Evolutionary conservation across 306 rosid genomes (phyloP).

Genomic region (Pyrus communis): DNA sequence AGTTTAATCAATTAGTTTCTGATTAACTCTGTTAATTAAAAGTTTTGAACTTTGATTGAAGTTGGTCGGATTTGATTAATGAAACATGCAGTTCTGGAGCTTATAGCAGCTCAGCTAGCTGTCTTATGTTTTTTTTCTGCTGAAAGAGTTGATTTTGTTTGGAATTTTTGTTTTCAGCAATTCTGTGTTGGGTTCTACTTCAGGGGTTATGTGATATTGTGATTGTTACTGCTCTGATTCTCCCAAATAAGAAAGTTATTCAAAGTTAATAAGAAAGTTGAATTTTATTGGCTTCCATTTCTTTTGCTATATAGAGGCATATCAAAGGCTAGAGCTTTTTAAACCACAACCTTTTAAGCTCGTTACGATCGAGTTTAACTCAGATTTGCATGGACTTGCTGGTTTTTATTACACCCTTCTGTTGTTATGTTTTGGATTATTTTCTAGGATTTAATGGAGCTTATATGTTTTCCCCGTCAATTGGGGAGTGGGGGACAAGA

Average conservation of each 20-base stretch:
- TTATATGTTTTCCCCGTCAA: neutral
- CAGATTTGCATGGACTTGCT: neutral
- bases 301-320: no score
- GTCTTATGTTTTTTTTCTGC: neutral
- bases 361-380: neutral
- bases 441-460: neutral
- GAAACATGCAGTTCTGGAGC: neutral
- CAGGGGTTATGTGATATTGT: no score
- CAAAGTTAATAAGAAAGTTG: no score
- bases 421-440: neutral
- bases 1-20: neutral
- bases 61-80: slow-evolving; percentile 11
- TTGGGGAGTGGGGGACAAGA: no score
- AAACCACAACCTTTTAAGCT: neutral
- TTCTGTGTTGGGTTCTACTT: no score
- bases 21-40: neutral
- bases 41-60: neutral
- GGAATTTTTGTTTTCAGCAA: no score
- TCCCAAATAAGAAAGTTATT: no score
- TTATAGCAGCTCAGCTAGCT: neutral
- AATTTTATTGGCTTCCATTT: no score
- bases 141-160: no score
- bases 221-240: no score
- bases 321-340: neutral
- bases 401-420: neutral